phyloP scores from a whole-genome alignment of 352 stramenopile genomes.

The Phytophthora chlamydospora region DNA sequence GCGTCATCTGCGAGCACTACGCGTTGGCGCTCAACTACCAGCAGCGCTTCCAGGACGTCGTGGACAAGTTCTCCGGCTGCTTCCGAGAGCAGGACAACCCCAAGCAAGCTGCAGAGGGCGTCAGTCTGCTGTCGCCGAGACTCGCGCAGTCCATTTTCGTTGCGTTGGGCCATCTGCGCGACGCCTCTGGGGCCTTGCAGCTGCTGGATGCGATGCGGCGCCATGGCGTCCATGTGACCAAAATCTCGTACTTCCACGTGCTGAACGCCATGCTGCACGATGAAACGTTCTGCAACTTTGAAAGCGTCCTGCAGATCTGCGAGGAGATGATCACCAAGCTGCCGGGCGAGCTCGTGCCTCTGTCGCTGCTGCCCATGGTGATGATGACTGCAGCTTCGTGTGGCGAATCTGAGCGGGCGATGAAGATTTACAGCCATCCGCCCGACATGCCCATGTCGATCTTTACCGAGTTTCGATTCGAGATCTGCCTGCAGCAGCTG shows the following conservation, averaged over 20 bases:
- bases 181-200: conserved; percentile 36
- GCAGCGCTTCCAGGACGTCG: conserved; percentile 58
- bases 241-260: conserved; percentile 66
- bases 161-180: conserved; percentile 53
- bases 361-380: conserved; percentile 60
- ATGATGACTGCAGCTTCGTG: conserved; percentile 65
- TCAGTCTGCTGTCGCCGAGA: conserved; percentile 43
- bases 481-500: conserved; percentile 70
- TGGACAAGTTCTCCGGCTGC: conserved; percentile 49
- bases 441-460: conserved; percentile 41
- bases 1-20: conserved; percentile 60
- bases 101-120: background rate
- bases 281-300: conserved; percentile 51
- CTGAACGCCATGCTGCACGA: conserved; percentile 64
- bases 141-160: conserved; percentile 59
- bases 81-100: conserved; percentile 8
- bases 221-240: conserved; percentile 43
- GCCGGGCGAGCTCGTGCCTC: conserved; percentile 44
- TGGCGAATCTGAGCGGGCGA: conserved; percentile 57
- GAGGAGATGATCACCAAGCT: conserved; percentile 53
- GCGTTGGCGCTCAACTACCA: conserved; percentile 54
- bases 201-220: conserved; percentile 44
- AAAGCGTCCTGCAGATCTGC: conserved; percentile 57
- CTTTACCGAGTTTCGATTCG: conserved; percentile 69
- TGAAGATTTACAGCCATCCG: conserved; percentile 65